Evolutionary conservation across 1,284 basidiomycete genomes (phyloP), one percentile per base, ranked within the genome.

Genomic region (Moniliophthora roreri): DNA sequence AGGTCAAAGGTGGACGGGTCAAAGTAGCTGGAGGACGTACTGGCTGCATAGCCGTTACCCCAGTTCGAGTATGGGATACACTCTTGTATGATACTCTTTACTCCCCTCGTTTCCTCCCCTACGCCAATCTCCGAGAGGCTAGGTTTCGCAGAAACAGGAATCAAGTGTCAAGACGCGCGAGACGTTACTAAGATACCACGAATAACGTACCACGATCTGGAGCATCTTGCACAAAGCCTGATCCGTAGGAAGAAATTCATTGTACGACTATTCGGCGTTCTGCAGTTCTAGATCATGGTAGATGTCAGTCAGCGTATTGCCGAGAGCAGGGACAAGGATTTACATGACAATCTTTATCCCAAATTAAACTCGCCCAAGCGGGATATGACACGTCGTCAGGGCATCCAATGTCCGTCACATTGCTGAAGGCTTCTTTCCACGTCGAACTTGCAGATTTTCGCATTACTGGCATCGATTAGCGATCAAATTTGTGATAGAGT

Each of bases 161-260:
- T 55, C 39, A 32, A 59, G 39, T n/a, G 59, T 58, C 26, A n/a
- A 23, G 8, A 34, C 24, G 1, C 15, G 20, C 40, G n/a, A n/a
- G n/a, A n/a, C n/a, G n/a, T n/a, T n/a, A n/a, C n/a, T n/a, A n/a
- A n/a, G n/a, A n/a, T n/a, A n/a, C n/a, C n/a, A n/a, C n/a, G n/a
- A n/a, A n/a, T n/a, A 21, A 57, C 65, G 47, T 47, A 63, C 66
- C 57, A 57, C 1, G 37, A 28, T 50, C 67, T 71, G 8, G 58
- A 50, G 47, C 69, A 71, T 50, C 53, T 56, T 24, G 52, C 58
- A 52, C 68, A 71, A 1, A 65, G 59, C 15, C 69, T 62, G 11
- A 62, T 57, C 11, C 68, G 60, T 18, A 69, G 49, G 7, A 60
- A 34, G 42, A 66, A 70, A 50, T 68, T 63, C 26, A 69, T 58